These are phyloP conservation scores for Moringa oleifera DNA, from an alignment of 345 rosid species.

Conservation along the genomic window DNA sequence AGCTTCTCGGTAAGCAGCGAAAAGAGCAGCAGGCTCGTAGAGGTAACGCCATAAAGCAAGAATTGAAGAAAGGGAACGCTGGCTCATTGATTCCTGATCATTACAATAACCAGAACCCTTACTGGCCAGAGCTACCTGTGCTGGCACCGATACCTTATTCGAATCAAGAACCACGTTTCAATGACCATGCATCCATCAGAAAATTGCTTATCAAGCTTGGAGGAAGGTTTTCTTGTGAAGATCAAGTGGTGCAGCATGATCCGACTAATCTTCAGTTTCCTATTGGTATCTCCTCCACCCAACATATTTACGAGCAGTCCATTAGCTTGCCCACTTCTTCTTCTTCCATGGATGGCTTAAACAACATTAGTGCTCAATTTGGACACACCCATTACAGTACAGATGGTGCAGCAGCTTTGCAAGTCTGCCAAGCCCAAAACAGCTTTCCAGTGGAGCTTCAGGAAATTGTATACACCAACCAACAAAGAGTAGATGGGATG, in stretches of 20 bases:
- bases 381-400: conserved; percentile 13
- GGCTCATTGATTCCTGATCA: conserved; percentile 13
- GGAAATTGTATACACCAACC: conserved; percentile 20
- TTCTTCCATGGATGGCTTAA: conserved; percentile 20
- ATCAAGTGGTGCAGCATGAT: conserved; percentile 10
- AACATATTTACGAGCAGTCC: conserved; percentile 22
- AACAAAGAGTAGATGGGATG: conserved; percentile 34
- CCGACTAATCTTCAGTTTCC: conserved; percentile 17
- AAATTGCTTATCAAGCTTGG: conserved; percentile 57
- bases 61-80: conserved; percentile 23
- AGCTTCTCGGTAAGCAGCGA: conserved; percentile 41
- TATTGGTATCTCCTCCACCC: conserved; percentile 9
- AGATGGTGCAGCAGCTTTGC: conserved; percentile 18
- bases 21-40: conserved; percentile 22
- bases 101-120: conserved; percentile 22
- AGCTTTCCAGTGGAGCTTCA: conserved; percentile 23
- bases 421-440: conserved; percentile 26
- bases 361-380: conserved; percentile 14
- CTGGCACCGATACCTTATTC: conserved; percentile 31
- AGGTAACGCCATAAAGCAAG: conserved; percentile 27
- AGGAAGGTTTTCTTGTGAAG: conserved; percentile 38
- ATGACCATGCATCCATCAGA: conserved; percentile 43
- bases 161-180: conserved; percentile 25
- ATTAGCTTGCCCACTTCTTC: conserved; percentile 16
- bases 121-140: conserved; percentile 44